Conservation (phyloP, 495 filamentous ascomycete genomes). For the Penicillium angulare region DNA sequence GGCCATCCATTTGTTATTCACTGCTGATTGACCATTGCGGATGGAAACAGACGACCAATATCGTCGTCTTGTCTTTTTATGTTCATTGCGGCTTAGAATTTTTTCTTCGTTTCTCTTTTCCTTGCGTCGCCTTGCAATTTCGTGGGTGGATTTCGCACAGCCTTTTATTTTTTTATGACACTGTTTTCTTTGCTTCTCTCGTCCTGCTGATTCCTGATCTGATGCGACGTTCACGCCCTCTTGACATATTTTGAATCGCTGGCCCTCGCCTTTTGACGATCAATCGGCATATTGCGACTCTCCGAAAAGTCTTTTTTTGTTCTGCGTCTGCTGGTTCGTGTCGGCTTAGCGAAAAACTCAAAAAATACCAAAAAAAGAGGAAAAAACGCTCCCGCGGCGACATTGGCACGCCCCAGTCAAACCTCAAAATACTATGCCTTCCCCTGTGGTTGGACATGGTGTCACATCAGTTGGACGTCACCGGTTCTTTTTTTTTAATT, state of each 20-base stretch:
- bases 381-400: slow-evolving; percentile 39
- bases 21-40: slow-evolving; percentile 19
- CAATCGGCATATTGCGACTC: slow-evolving; percentile 27
- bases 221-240: slow-evolving; percentile 32
- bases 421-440: slow-evolving; percentile 9
- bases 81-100: slow-evolving; percentile 28
- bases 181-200: slow-evolving; percentile 28
- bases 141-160: slow-evolving; percentile 31
- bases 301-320: slow-evolving; percentile 38
- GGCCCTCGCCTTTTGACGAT: slow-evolving; percentile 23
- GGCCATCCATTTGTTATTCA: slow-evolving; percentile 5
- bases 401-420: slow-evolving; percentile 28
- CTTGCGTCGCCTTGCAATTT: slow-evolving; percentile 6
- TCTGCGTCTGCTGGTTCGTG: slow-evolving; percentile 30
- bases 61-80: slow-evolving; percentile 12
- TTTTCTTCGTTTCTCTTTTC: slow-evolving; percentile 9
- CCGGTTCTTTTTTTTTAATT: slow-evolving; percentile 3
- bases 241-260: slow-evolving; percentile 20
- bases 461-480: slow-evolving; percentile 3
- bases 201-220: slow-evolving; percentile 11
- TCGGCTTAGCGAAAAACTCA: slow-evolving; percentile 29
- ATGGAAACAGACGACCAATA: slow-evolving; percentile 14
- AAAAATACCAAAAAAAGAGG: slow-evolving; percentile 30
- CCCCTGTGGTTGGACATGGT: slow-evolving; percentile 3
- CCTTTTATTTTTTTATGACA: slow-evolving; percentile 36